phyloP scores from a whole-genome alignment of 139 green algal genomes.

The Volvox africanus region DNA sequence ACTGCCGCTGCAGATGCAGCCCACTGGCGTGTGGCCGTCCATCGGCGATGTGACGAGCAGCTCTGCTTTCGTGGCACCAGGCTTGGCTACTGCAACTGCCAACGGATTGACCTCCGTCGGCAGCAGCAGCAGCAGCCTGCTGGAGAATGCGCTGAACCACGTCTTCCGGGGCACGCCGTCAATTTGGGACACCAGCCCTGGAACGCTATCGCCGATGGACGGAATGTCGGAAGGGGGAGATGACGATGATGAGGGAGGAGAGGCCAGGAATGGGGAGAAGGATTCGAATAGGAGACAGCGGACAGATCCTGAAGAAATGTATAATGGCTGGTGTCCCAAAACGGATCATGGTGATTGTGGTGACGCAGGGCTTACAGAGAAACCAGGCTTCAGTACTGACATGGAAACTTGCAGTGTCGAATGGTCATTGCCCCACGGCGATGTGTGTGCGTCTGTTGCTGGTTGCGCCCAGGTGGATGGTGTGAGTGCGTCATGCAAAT shows the following conservation, averaged over 20 bases:
- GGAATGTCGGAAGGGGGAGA: background rate
- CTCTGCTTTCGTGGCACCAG: background rate
- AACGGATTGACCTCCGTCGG: background rate
- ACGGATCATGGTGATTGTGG: no score
- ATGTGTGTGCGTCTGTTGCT: background rate
- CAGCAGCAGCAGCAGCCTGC: constrained; percentile 3
- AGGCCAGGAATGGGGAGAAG: no score
- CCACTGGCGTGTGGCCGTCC: background rate
- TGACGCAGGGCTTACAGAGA: no score
- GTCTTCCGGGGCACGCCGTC: constrained; percentile 1
- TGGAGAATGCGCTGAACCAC: background rate
- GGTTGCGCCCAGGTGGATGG: no score
- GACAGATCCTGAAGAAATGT: no score
- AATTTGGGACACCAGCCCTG: constrained; percentile 6
- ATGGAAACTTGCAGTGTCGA: background rate
- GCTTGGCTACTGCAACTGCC: background rate
- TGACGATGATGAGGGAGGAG: background rate
- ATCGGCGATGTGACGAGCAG: background rate
- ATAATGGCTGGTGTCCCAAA: no score
- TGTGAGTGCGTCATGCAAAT: background rate
- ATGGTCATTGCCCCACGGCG: background rate
- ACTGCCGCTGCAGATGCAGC: background rate
- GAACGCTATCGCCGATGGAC: constrained; percentile 4
- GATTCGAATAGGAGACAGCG: no score
- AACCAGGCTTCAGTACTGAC: background rate